These are phyloP conservation scores for Xeromyces bisporus DNA, from an alignment of 495 filamentous ascomycete genomes.

Conservation along the genomic window DNA sequence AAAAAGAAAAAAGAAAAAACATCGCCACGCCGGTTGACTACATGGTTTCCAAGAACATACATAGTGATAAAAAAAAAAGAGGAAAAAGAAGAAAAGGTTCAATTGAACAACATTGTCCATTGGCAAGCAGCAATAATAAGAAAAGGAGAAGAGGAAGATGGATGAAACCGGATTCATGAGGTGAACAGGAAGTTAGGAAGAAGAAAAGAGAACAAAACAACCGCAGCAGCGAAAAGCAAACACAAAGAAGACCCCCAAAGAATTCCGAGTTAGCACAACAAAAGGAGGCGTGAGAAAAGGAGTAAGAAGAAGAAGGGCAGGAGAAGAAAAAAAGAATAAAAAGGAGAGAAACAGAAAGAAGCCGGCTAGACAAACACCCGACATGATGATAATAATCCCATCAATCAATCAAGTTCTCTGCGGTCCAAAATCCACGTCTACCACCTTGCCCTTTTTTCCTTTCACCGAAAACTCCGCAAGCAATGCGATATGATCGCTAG, in stretches of 20 bases:
- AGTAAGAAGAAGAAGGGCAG: conserved; percentile 3
- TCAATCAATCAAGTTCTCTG: conserved; percentile 33
- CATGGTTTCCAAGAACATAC: conserved; percentile 1
- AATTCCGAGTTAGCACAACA: neutral
- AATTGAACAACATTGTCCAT: conserved; percentile 2
- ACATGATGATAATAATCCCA: too few species aligned
- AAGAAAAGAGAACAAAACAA: conserved; percentile 1
- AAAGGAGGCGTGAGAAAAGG: conserved; percentile 4
- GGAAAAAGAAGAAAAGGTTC: conserved; percentile 1
- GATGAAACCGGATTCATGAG: too few species aligned
- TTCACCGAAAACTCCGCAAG: conserved; percentile 87
- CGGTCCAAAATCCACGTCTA: conserved; percentile 46
- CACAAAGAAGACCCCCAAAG: neutral
- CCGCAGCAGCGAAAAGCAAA: too few species aligned
- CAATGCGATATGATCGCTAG: conserved; percentile 88
- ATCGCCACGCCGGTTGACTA: too few species aligned
- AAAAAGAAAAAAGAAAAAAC: conserved; percentile 1
- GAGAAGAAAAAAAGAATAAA: conserved; percentile 6
- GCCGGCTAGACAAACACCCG: conserved; percentile 28
- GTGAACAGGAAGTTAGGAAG: conserved; percentile 2
- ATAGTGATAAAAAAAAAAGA: conserved; percentile 1
- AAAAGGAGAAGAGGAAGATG: conserved; percentile 8
- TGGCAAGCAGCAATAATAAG: conserved; percentile 7
- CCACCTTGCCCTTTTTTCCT: conserved; percentile 65
- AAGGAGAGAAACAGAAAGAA: conserved; percentile 12